Evolutionary conservation across 2,329 filamentous ascomycete species (phyloP).

Genomic region (Beauveria brongniartii): DNA sequence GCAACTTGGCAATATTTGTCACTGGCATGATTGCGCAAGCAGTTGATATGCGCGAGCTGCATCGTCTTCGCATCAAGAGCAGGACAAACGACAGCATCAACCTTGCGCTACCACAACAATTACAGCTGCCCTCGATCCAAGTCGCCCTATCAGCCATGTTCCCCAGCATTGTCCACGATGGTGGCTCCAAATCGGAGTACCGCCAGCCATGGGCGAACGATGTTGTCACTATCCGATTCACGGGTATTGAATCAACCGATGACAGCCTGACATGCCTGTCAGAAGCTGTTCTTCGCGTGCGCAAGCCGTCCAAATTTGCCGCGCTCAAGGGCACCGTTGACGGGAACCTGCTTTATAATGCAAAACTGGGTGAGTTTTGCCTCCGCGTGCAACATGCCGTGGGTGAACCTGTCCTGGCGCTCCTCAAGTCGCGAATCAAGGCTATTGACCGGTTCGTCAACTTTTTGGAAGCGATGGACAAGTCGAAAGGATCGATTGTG

Average conservation of each 20-base stretch:
- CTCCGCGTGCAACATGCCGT: conserved; percentile 51
- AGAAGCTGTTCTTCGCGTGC: conserved; percentile 48
- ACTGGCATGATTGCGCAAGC: conserved; percentile 44
- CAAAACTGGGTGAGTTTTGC: conserved; percentile 52
- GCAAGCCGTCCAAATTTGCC: conserved; percentile 44
- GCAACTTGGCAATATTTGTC: conserved; percentile 40
- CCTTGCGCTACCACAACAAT: conserved; percentile 32
- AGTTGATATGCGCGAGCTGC: conserved; percentile 40
- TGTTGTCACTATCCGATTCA: conserved; percentile 50
- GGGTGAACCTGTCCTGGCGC: conserved; percentile 49
- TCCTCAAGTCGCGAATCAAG: conserved; percentile 52
- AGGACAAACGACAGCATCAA: conserved; percentile 26
- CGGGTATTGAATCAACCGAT: conserved; percentile 29
- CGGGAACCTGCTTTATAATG: conserved; percentile 54
- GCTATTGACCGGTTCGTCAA: conserved; percentile 63
- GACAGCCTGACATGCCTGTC: conserved; percentile 31
- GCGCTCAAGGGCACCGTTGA: conserved; percentile 49
- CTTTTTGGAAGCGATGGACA: conserved; percentile 58
- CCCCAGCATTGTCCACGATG: conserved; percentile 26
- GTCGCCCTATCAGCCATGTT: conserved; percentile 41
- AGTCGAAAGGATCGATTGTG: conserved; percentile 44
- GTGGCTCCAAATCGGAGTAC: conserved; percentile 14
- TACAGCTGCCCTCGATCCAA: conserved; percentile 40
- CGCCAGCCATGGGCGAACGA: conserved; percentile 50
- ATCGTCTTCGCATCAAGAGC: conserved; percentile 35